Percentiles rank a stretch among this genome's conserved stretches.
phyloP scores from a whole-genome alignment of 2,329 filamentous ascomycete genomes.

The Dactylellina drechsleri region DNA sequence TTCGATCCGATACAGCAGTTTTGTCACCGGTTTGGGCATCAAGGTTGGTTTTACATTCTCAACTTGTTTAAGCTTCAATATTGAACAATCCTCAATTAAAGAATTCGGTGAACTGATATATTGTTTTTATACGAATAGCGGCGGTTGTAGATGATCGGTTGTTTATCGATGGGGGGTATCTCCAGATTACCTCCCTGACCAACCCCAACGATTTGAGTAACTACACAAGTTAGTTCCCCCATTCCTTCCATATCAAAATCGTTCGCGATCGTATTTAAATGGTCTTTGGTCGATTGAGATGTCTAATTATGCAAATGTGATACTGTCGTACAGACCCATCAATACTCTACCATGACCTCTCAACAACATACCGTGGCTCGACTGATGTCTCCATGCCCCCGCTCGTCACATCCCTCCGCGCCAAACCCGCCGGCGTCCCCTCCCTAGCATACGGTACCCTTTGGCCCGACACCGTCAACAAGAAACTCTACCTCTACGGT shows the following conservation, averaged over 20 bases:
- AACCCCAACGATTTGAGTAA: constrained; percentile 63
- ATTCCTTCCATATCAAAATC: neutral
- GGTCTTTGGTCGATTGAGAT: no score
- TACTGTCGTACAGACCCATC: constrained; percentile 68
- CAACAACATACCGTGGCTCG: constrained; percentile 56
- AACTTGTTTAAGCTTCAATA: neutral
- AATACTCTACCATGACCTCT: constrained; percentile 70
- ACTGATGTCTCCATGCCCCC: constrained; percentile 65
- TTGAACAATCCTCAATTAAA: neutral
- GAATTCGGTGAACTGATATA: no score
- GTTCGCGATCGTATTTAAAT: no score
- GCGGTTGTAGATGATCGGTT: constrained; percentile 70
- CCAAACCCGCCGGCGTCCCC: constrained; percentile 63
- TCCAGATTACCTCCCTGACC: constrained; percentile 61
- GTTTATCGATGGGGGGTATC: constrained; percentile 72
- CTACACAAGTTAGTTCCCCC: constrained; percentile 67
- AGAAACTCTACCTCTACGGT: constrained; percentile 72
- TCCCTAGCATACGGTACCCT: constrained; percentile 30
- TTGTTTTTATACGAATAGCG: constrained; percentile 56
- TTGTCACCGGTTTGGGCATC: constrained; percentile 69
- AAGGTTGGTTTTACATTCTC: constrained; percentile 60
- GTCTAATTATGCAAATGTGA: no score
- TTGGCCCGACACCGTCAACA: constrained; percentile 69
- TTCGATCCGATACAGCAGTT: constrained; percentile 74
- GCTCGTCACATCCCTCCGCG: constrained; percentile 68